Percentiles rank a stretch among this genome's conserved stretches.
These are phyloP conservation scores for Galerina marginata DNA, from an alignment of 768 basidiomycete species.

Conservation along the genomic window DNA sequence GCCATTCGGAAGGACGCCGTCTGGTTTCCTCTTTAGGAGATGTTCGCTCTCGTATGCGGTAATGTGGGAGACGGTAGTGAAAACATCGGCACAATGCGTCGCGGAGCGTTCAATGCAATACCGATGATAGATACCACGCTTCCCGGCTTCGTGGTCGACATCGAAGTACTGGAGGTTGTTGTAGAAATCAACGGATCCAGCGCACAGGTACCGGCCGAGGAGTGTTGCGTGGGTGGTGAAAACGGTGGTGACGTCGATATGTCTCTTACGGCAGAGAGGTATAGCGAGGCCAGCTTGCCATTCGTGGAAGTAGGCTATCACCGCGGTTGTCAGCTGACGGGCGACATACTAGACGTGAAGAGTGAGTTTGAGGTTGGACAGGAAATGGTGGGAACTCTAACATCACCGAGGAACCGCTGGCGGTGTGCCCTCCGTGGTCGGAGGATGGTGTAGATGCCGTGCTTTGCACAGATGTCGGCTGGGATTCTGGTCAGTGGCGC, in stretches of 20 bases:
- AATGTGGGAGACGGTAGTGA: constrained; percentile 98
- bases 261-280: constrained; percentile 92
- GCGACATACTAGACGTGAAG: constrained; percentile 67
- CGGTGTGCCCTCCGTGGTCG: no score
- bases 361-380: constrained; percentile 10
- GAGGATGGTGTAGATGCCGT: constrained; percentile 79
- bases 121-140: constrained; percentile 96
- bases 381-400: constrained; percentile 39
- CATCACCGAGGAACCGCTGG: constrained; percentile 99
- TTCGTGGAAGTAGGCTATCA: constrained; percentile 98
- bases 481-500: no score
- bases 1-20: constrained; percentile 96
- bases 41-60: constrained; percentile 98
- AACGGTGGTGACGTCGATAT: constrained; percentile 97
- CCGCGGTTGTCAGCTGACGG: constrained; percentile 81
- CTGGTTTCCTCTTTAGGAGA: constrained; percentile 94
- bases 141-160: constrained; percentile 98
- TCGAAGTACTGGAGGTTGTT: constrained; percentile 99
- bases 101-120: constrained; percentile 98
- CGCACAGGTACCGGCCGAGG: constrained; percentile 97
- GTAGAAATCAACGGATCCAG: constrained; percentile 98
- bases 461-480: constrained; percentile 57
- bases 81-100: constrained; percentile 95
- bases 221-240: constrained; percentile 99
- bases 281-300: constrained; percentile 99